Conservation (phyloP, 2,329 filamentous ascomycete species). For the Aspergillus clavatus region DNA sequence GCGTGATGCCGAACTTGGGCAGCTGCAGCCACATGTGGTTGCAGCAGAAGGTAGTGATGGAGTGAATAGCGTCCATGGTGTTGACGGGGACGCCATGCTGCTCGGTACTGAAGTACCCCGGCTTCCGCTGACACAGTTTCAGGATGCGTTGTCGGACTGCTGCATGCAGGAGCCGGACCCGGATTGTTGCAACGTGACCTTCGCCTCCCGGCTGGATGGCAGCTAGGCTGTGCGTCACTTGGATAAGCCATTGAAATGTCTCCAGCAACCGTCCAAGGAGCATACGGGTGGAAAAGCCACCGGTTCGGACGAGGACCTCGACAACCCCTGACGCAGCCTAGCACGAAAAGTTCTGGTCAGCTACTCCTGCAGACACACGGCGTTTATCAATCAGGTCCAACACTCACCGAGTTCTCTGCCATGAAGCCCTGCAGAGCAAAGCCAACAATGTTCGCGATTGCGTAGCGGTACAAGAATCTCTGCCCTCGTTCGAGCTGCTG, state of each 20-base stretch:
- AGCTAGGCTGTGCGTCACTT: conserved; percentile 59
- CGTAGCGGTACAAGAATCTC: conserved; percentile 70
- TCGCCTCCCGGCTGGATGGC: conserved; percentile 62
- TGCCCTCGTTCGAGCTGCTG: conserved; percentile 66
- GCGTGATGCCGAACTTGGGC: conserved; percentile 63
- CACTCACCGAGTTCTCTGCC: conserved; percentile 18
- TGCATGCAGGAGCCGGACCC: conserved; percentile 63
- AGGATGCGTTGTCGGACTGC: conserved; percentile 61
- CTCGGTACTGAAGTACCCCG: conserved; percentile 57
- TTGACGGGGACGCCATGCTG: conserved; percentile 64
- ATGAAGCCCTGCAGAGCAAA: conserved; percentile 20
- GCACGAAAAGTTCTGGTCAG: no score
- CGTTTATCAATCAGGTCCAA: no score
- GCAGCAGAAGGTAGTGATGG: conserved; percentile 63
- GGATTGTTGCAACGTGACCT: conserved; percentile 58
- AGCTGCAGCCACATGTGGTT: conserved; percentile 62
- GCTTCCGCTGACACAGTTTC: conserved; percentile 48
- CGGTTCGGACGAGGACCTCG: conserved; percentile 67
- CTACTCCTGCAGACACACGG: no score
- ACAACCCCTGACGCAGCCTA: conserved; percentile 63
- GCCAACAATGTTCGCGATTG: conserved; percentile 37
- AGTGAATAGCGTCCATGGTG: conserved; percentile 66
- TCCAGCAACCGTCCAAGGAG: conserved; percentile 61
- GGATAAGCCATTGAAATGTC: conserved; percentile 68
- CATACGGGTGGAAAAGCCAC: conserved; percentile 64